Conservation (phyloP, 2,329 filamentous ascomycete genomes). For the Cercospora sesami region DNA sequence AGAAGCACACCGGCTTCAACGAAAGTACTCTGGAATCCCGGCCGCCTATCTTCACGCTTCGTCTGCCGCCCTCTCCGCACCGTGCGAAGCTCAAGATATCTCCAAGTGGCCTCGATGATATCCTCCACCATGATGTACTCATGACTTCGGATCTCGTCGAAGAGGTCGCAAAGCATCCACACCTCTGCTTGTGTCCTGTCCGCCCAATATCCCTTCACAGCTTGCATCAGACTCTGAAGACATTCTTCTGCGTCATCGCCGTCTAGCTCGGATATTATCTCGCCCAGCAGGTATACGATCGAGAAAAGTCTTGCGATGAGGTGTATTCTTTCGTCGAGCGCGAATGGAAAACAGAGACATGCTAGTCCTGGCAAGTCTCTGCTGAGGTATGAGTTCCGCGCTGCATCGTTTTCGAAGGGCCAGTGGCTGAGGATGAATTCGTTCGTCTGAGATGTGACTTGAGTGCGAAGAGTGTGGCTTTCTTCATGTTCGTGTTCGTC, state of each 20-base stretch:
- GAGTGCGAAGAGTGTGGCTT: conserved; percentile 9
- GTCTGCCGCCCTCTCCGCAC: conserved; percentile 5
- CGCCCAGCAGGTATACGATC: conserved; percentile 16
- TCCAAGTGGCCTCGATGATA: conserved; percentile 15
- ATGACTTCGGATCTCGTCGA: conserved; percentile 21
- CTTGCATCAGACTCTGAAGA: conserved; percentile 15
- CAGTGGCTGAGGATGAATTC: conserved; percentile 16
- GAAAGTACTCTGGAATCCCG: conserved; percentile 11
- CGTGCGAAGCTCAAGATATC: conserved; percentile 10
- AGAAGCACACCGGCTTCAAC: conserved; percentile 14
- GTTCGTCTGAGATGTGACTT: conserved; percentile 17
- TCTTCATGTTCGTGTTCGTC: conserved; percentile 4
- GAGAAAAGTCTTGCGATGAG: conserved; percentile 19
- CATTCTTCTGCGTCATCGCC: conserved; percentile 18
- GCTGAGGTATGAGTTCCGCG: conserved; percentile 7
- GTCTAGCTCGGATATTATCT: conserved; percentile 11
- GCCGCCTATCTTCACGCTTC: not conserved
- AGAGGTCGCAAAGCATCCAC: conserved; percentile 19
- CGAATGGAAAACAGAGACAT: conserved; percentile 17
- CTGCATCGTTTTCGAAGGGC: conserved; percentile 13
- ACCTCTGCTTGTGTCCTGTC: conserved; percentile 13
- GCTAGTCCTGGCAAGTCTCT: conserved; percentile 16
- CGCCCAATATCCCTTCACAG: conserved; percentile 21
- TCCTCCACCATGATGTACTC: conserved; percentile 16
- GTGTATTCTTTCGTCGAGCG: conserved; percentile 20